These are phyloP conservation scores for Erythrophleum fordii DNA, from an alignment of 306 rosid genomes.

Conservation along the genomic window DNA sequence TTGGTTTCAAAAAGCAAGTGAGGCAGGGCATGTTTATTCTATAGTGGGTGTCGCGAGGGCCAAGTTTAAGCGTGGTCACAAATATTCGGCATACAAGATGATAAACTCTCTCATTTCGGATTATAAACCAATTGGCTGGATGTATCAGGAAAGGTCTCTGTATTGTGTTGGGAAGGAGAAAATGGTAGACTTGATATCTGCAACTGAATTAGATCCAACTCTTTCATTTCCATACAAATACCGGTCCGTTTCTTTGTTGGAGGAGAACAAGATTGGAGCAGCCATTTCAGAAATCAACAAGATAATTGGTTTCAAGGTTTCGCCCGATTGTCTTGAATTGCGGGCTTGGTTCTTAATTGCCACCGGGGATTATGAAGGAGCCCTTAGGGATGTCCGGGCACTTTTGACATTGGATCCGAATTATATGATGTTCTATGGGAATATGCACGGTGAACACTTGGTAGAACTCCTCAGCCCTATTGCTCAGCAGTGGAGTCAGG, in stretches of 20 bases:
- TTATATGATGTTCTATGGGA: conserved; percentile 73
- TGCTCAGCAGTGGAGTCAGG: conserved; percentile 75
- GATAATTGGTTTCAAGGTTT: conserved; percentile 74
- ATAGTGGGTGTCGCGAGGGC: conserved; percentile 80
- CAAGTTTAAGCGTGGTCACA: conserved; percentile 81
- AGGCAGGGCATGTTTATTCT: conserved; percentile 82
- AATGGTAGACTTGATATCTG: conserved; percentile 68
- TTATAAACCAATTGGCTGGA: conserved; percentile 81
- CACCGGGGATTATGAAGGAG: conserved; percentile 75
- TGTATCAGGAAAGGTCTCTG: conserved; percentile 91
- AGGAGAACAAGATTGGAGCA: conserved; percentile 66
- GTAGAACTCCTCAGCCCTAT: conserved; percentile 71
- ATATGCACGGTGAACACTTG: conserved; percentile 72
- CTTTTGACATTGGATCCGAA: conserved; percentile 81
- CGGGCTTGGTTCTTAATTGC: conserved; percentile 87
- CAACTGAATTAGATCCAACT: conserved; percentile 85
- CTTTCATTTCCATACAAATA: conserved; percentile 78
- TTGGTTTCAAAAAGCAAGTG: conserved; percentile 72
- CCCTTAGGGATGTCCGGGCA: conserved; percentile 82
- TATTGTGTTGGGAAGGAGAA: conserved; percentile 81
- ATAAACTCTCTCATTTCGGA: conserved; percentile 71
- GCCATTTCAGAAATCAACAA: conserved; percentile 76
- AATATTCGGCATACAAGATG: conserved; percentile 74
- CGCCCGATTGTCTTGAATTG: conserved; percentile 86
- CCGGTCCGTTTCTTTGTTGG: conserved; percentile 64